Base-by-base conservation (phyloP, 2,329 filamentous ascomycete species). In the Chaetomiaceae sp. region DNA sequence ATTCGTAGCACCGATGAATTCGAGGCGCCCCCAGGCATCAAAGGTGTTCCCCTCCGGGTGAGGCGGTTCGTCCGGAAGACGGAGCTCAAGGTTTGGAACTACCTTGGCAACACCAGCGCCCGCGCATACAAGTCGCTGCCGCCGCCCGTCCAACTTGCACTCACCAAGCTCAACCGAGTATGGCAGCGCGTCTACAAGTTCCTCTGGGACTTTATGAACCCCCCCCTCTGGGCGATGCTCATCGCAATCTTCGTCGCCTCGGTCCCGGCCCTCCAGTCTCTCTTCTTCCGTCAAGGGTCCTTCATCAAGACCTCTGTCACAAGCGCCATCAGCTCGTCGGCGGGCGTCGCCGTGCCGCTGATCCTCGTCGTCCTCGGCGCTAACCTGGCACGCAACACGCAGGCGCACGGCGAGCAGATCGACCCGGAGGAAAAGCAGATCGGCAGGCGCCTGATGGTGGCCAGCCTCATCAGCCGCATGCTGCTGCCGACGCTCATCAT, bases 201-300 rank as follows among this genome's bases (percentile, higher is more conserved):
- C 48, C 67, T 91, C 11, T 94, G 88, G 87, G 87, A 88, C 43
- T 96, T 96, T 69, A 97, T 99, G 92, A 97, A 97, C 71, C 92
- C 94, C 37, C 94, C 94, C 1, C 83, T 99, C 23, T 97, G 91
- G 90, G 91, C 94, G 27, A 97, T 99, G 94, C 75, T 97, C 30
- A 75, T 85, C 34, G 89, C 94, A n/a, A 85, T 97, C 41, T 73
- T 96, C 46, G 88, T 99, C 5, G 94, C 94, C 2, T 95, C 90
- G 0, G 81, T 96, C 5, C 94, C 94, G 0, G 66, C 75, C 1
- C 79, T 99, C 7, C 92, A 99, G 68, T 75, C 78, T 36, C 73
- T 94, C 16, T 96, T 99, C 74, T 99, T 97, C 71, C 78, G 85
- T 48, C 84, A 90, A 33, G 92, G 89, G 16, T 90, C 90, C 0